Conservation (phyloP, 306 rosid genomes). For the Chamaecrista fasciculata region DNA sequence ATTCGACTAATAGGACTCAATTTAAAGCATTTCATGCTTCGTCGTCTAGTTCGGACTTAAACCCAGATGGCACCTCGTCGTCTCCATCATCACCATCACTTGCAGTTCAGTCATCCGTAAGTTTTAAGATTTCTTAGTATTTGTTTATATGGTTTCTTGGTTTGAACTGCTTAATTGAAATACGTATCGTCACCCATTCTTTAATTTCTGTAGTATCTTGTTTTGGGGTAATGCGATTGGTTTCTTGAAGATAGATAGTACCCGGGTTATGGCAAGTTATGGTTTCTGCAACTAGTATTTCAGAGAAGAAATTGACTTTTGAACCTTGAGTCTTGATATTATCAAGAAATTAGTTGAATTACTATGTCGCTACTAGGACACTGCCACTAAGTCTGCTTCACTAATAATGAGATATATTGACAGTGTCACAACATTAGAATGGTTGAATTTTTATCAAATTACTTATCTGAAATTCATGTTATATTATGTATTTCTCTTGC, state of each 20-base stretch:
- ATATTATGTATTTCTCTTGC: neutral
- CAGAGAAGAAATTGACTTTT: constrained; percentile 7
- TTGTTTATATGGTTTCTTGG: neutral
- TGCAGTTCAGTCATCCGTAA: constrained; percentile 44
- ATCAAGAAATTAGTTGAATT: neutral
- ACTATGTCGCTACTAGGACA: neutral
- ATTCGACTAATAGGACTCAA: constrained; percentile 22
- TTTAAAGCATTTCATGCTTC: constrained; percentile 32
- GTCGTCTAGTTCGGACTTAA: constrained; percentile 29
- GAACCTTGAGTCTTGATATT: neutral
- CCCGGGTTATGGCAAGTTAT: neutral
- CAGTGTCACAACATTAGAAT: neutral
- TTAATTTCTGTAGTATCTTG: neutral
- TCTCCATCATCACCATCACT: constrained; percentile 31
- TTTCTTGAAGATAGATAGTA: neutral
- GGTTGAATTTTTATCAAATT: neutral
- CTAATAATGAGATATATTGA: neutral
- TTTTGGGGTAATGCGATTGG: neutral
- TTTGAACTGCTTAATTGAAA: neutral
- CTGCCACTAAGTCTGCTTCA: neutral
- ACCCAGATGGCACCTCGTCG: constrained; percentile 33
- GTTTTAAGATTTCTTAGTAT: constrained; percentile 34
- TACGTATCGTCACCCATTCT: neutral
- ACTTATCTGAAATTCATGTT: neutral
- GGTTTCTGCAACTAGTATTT: neutral